Evolutionary conservation across 2,329 filamentous ascomycete genomes (phyloP).

Genomic region (Colletotrichum navitas): DNA sequence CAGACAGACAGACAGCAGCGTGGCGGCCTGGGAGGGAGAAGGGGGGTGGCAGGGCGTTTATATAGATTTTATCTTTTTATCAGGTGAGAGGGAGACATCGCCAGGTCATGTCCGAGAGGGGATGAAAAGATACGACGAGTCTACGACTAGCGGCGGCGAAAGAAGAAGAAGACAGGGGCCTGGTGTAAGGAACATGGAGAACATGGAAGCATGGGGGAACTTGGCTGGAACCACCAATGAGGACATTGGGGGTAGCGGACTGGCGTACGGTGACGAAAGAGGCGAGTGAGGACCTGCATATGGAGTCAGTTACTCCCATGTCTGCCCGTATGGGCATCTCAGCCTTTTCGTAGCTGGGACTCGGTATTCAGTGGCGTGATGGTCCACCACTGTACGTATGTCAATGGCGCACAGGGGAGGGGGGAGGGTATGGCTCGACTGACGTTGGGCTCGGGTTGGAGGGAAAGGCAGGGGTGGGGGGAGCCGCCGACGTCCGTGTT

Average conservation of each 20-base stretch:
- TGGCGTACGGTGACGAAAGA: background rate
- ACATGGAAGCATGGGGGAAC: constrained; percentile 22
- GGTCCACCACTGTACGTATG: constrained; percentile 9
- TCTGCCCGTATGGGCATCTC: constrained; percentile 7
- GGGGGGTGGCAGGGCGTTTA: constrained; percentile 10
- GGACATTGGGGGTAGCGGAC: constrained; percentile 3
- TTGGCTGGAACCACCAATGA: constrained; percentile 22
- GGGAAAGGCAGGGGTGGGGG: background rate
- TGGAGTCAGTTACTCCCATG: background rate
- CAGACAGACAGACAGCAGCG: constrained; percentile 4
- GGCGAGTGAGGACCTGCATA: constrained; percentile 15
- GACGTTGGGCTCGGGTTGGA: background rate
- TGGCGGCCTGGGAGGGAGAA: constrained; percentile 13
- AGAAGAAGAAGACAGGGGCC: background rate
- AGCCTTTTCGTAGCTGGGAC: constrained; percentile 28
- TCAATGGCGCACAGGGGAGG: background rate
- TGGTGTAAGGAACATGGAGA: constrained; percentile 2
- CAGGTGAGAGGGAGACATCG: constrained; percentile 19
- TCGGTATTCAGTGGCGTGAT: constrained; percentile 36
- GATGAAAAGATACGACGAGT: constrained; percentile 16
- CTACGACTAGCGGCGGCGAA: background rate
- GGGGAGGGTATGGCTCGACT: background rate
- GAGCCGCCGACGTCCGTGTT: constrained; percentile 18
- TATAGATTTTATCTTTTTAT: background rate
- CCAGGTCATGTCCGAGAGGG: constrained; percentile 21